These are phyloP conservation scores for Hypoxylon lenormandii DNA, from an alignment of 495 filamentous ascomycete genomes.

Conservation along the genomic window DNA sequence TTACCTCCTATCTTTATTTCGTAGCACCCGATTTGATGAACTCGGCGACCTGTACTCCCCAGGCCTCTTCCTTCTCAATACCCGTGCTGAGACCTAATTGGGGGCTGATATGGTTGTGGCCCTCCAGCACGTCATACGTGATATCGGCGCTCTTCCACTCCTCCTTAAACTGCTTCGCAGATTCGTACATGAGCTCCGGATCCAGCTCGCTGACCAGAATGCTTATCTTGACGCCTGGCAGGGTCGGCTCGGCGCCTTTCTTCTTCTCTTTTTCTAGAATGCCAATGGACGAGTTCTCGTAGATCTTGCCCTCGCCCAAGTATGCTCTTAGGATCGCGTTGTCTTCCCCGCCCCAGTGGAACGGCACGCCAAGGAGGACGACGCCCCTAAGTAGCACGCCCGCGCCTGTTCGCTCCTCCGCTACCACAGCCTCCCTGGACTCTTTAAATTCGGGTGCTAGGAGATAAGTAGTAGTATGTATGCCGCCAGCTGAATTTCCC, in stretches of 20 bases:
- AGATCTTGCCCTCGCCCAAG: conserved; percentile 47
- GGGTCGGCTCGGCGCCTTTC: conserved; percentile 38
- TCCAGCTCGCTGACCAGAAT: conserved; percentile 56
- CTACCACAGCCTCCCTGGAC: conserved; percentile 36
- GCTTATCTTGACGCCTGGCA: conserved; percentile 47
- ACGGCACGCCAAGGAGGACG: conserved; percentile 55
- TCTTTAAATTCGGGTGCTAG: conserved; percentile 48
- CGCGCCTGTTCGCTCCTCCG: conserved; percentile 30
- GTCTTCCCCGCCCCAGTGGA: conserved; percentile 48
- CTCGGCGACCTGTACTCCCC: conserved; percentile 55
- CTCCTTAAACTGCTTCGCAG: conserved; percentile 50
- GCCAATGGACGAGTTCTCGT: conserved; percentile 48
- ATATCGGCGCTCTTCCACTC: conserved; percentile 49
- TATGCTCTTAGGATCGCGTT: conserved; percentile 47
- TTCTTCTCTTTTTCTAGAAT: conserved; percentile 46
- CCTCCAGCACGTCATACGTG: conserved; percentile 49
- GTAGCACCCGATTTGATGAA: conserved; percentile 38
- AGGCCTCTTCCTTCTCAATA: conserved; percentile 56
- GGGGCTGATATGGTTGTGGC: conserved; percentile 62
- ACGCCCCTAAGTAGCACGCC: conserved; percentile 51
- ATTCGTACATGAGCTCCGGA: conserved; percentile 52
- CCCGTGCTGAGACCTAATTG: conserved; percentile 53
- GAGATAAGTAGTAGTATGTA: conserved; percentile 56
- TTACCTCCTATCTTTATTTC: conserved; percentile 16
- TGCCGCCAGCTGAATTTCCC: conserved; percentile 61